Evolutionary conservation across 371 early-diverging fungal genomes (phyloP).

Genomic region (Rhizopus arrhizus): DNA sequence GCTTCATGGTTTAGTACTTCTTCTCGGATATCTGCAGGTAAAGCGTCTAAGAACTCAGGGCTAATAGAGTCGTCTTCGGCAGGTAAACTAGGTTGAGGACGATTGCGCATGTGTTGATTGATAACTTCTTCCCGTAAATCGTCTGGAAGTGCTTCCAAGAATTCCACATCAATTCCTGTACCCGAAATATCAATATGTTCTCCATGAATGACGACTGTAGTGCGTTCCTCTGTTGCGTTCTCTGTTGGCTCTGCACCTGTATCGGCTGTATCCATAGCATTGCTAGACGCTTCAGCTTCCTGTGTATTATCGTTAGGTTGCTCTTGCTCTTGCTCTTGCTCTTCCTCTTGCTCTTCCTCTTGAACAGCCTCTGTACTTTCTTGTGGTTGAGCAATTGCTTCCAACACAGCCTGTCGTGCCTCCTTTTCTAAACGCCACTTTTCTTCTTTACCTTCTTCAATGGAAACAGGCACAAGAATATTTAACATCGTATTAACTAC

Average conservation of each 20-base stretch:
- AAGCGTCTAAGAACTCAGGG: slow-evolving; percentile 77
- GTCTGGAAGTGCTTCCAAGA: slow-evolving; percentile 94
- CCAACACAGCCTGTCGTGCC: slow-evolving; percentile 14
- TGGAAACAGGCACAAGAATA: slow-evolving; percentile 72
- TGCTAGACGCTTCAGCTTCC: slow-evolving; percentile 34
- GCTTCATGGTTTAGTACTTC: slow-evolving; percentile 74
- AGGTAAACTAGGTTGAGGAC: slow-evolving; percentile 30
- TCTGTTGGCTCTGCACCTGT: slow-evolving; percentile 13
- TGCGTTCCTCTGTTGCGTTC: slow-evolving; percentile 26
- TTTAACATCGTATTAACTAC: slow-evolving; percentile 70
- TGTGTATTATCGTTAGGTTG: slow-evolving; percentile 31
- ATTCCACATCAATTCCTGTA: slow-evolving; percentile 92
- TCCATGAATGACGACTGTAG: slow-evolving; percentile 54
- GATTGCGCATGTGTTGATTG: slow-evolving; percentile 58
- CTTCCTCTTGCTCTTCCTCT: slow-evolving; percentile 15
- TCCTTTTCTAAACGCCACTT: slow-evolving; percentile 44
- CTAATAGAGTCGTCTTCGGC: slow-evolving; percentile 58
- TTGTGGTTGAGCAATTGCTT: slow-evolving; percentile 8
- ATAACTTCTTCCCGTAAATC: slow-evolving; percentile 93
- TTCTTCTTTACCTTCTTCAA: slow-evolving; percentile 68
- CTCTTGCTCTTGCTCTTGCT: slow-evolving; percentile 19
- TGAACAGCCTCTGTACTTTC: slow-evolving; percentile 9
- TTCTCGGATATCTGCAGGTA: slow-evolving; percentile 81
- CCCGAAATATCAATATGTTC: slow-evolving; percentile 86
- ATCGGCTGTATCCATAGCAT: slow-evolving; percentile 27